These are phyloP conservation scores for Ceratocystis lukuohia DNA, from an alignment of 2,329 filamentous ascomycete species.

Conservation along the genomic window DNA sequence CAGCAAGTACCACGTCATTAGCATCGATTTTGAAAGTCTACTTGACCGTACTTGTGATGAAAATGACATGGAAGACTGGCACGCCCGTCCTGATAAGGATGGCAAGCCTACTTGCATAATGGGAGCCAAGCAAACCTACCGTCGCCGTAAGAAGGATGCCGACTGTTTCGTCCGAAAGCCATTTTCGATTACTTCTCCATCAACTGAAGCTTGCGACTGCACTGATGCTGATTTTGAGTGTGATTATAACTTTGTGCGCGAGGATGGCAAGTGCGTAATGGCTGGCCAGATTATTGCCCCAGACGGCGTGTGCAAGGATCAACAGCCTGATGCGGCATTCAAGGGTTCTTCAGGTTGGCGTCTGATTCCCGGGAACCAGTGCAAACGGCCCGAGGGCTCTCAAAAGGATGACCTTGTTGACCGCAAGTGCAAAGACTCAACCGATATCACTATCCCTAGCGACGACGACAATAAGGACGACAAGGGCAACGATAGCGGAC, in stretches of 20 bases:
- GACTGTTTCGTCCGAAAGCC: conserved; percentile 81
- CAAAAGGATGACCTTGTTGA: conserved; percentile 63
- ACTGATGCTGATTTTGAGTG: conserved; percentile 82
- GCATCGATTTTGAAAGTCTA: conserved; percentile 71
- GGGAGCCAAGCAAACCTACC: conserved; percentile 85
- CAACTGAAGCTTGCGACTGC: conserved; percentile 67
- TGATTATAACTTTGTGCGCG: conserved; percentile 76
- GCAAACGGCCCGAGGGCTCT: conserved; percentile 44
- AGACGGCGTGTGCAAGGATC: conserved; percentile 55
- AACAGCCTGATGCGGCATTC: conserved; percentile 56
- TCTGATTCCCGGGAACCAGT: conserved; percentile 72
- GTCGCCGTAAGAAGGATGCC: conserved; percentile 69
- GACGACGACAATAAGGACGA: conserved; percentile 10
- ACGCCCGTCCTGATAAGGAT: conserved; percentile 66
- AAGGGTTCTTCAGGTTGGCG: conserved; percentile 82
- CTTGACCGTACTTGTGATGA: conserved; percentile 67
- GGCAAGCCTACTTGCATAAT: conserved; percentile 80
- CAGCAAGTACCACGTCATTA: conserved; percentile 48
- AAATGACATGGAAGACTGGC: conserved; percentile 77
- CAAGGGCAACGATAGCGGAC: conserved; percentile 36
- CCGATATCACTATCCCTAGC: conserved; percentile 26
- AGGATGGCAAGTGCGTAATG: conserved; percentile 55
- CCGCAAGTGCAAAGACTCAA: conserved; percentile 52
- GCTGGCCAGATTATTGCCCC: conserved; percentile 51
- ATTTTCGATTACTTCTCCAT: conserved; percentile 63